phyloP scores from a whole-genome alignment of 768 basidiomycete species.

The Tylopilus sp. region DNA sequence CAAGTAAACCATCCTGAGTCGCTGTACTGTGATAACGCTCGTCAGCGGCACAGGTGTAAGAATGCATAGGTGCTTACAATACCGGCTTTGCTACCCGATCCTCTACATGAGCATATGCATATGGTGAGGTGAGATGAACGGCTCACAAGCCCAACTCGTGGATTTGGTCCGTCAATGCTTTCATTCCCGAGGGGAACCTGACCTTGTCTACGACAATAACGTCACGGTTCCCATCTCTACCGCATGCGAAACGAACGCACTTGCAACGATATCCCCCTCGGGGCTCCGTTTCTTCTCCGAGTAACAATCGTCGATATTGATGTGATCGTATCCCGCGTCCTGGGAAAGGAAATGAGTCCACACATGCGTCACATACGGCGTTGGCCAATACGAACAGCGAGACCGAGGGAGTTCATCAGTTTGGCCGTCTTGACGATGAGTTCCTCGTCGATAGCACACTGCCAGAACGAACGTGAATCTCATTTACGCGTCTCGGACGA shows the following conservation, averaged over 20 bases:
- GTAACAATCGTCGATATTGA: constrained; percentile 67
- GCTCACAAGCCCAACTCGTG: constrained; percentile 57
- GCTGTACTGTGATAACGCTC: constrained; percentile 45
- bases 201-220: constrained; percentile 38
- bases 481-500: neutral
- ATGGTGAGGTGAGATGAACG: neutral
- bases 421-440: constrained; percentile 48
- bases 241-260: constrained; percentile 26
- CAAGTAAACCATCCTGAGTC: constrained; percentile 72
- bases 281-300: constrained; percentile 52
- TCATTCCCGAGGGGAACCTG: constrained; percentile 60
- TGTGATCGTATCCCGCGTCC: constrained; percentile 56
- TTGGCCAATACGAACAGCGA: constrained; percentile 38
- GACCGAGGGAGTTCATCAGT: constrained; percentile 49
- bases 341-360: constrained; percentile 19
- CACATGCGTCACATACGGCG: neutral
- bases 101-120: neutral
- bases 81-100: constrained; percentile 47
- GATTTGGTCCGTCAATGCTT: constrained; percentile 49
- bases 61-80: constrained; percentile 42
- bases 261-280: constrained; percentile 53
- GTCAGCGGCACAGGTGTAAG: constrained; percentile 2
- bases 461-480: neutral
- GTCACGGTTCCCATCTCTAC: neutral
- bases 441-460: constrained; percentile 59